phyloP scores from a whole-genome alignment of 345 rosid species.

The Syzygium jambos region DNA sequence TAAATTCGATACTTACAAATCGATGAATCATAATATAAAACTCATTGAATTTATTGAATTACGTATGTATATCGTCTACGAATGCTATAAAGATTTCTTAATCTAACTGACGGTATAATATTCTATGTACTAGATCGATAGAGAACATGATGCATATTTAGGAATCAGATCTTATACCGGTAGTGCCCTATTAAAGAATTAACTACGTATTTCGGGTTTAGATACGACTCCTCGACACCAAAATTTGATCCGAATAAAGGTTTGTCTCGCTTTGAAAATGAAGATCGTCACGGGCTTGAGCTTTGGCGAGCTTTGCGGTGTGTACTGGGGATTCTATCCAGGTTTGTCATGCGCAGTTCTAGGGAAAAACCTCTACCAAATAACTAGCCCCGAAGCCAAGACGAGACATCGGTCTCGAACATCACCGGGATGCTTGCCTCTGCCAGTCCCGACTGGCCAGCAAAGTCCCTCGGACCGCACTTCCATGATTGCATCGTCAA shows the following conservation, averaged over 20 bases:
- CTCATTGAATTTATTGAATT: not conserved
- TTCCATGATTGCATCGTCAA: slow-evolving; percentile 61
- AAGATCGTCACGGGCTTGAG: not conserved
- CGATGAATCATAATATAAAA: not conserved
- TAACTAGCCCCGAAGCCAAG: slow-evolving; percentile 26
- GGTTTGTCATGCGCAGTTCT: slow-evolving; percentile 20
- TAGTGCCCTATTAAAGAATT: not conserved
- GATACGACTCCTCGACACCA: not conserved
- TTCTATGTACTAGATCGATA: not conserved
- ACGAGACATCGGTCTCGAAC: slow-evolving; percentile 14
- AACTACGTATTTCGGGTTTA: not conserved
- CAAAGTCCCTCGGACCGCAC: slow-evolving; percentile 54
- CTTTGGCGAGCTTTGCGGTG: not conserved
- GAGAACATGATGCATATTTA: not conserved
- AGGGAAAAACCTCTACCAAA: slow-evolving; percentile 27
- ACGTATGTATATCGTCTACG: not conserved
- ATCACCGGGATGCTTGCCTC: slow-evolving; percentile 26
- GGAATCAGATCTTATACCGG: not conserved
- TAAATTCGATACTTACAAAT: not conserved
- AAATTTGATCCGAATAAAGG: not conserved
- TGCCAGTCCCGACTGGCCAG: slow-evolving; percentile 18
- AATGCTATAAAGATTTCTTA: not conserved
- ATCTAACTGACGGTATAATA: fast-evolving
- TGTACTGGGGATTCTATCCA: not conserved
- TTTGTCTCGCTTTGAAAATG: not conserved